Conservation (phyloP, 106 monocot genomes). For the Dendrobium chrysotoxum region DNA sequence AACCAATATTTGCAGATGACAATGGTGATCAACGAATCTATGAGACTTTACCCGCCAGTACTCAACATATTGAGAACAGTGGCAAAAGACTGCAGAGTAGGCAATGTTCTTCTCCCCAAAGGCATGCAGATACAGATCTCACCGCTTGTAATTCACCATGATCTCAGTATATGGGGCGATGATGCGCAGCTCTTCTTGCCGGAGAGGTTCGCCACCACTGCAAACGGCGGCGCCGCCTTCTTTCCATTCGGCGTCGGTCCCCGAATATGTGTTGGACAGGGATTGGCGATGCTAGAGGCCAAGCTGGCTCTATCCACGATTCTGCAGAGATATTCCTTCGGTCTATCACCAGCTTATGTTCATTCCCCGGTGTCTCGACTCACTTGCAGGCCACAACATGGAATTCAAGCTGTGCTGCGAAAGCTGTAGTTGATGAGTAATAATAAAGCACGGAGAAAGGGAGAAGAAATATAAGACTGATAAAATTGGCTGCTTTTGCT, state of each 20-base stretch:
- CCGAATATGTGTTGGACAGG: conserved; percentile 18
- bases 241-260: conserved; percentile 21
- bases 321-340: conserved; percentile 11
- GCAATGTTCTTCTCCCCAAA: conserved; percentile 19
- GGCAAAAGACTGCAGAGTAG: conserved; percentile 1
- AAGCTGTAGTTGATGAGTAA: neutral
- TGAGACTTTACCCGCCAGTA: conserved; percentile 48
- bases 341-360: conserved; percentile 15
- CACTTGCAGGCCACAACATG: conserved; percentile 7
- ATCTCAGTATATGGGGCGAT: conserved; percentile 15
- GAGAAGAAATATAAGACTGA: too few species aligned
- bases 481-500: too few species aligned
- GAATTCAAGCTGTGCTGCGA: conserved; percentile 11
- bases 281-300: conserved; percentile 22
- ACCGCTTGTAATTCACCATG: conserved; percentile 20
- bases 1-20: conserved; percentile 24
- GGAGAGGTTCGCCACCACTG: conserved; percentile 17
- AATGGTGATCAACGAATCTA: conserved; percentile 43
- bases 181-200: conserved; percentile 23
- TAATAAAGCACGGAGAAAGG: too few species aligned
- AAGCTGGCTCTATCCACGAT: conserved; percentile 13
- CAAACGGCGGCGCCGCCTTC: conserved; percentile 3
- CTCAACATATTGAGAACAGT: conserved; percentile 6
- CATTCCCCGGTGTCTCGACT: conserved; percentile 11
- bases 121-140: conserved; percentile 23